A percentile compares a stretch with the other conserved stretches of the same genome.
These are phyloP conservation scores for Blastomyces parvus DNA, from an alignment of 2,329 filamentous ascomycete species.

Conservation along the genomic window DNA sequence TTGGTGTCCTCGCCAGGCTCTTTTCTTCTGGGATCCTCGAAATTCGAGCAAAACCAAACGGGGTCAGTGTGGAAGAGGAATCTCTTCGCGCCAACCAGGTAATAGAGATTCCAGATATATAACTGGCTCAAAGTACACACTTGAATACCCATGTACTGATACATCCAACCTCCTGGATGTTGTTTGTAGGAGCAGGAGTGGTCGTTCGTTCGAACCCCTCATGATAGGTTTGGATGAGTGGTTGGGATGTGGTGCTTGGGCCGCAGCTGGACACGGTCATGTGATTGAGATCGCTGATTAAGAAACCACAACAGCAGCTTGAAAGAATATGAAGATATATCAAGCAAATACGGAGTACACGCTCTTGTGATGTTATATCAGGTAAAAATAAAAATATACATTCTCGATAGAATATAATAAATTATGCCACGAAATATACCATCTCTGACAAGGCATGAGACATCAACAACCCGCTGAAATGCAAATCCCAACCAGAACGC, in stretches of 20 bases:
- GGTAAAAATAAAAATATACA: not conserved
- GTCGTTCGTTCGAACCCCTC: not conserved
- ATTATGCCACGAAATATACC: not conserved
- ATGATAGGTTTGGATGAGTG: not conserved
- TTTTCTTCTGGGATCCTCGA: not conserved
- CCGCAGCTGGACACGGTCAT: constrained; percentile 1
- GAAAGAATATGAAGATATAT: not conserved
- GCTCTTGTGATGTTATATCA: not conserved
- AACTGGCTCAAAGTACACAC: not conserved
- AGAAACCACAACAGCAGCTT: not conserved
- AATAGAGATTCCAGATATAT: not conserved
- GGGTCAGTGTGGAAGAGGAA: not conserved
- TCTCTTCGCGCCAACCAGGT: not conserved
- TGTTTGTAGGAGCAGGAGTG: not conserved
- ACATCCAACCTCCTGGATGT: not conserved
- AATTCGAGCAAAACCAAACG: not conserved
- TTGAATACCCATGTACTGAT: not conserved
- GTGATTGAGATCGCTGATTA: not conserved
- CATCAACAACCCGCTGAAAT: not conserved
- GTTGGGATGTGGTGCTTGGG: not conserved
- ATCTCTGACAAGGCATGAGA: not conserved
- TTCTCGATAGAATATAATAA: not conserved
- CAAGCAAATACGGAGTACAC: not conserved
- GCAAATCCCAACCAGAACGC: not conserved
- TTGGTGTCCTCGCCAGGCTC: not conserved